These are phyloP conservation scores for Tulasnella sp. DNA, from an alignment of 768 basidiomycete species.

Conservation along the genomic window DNA sequence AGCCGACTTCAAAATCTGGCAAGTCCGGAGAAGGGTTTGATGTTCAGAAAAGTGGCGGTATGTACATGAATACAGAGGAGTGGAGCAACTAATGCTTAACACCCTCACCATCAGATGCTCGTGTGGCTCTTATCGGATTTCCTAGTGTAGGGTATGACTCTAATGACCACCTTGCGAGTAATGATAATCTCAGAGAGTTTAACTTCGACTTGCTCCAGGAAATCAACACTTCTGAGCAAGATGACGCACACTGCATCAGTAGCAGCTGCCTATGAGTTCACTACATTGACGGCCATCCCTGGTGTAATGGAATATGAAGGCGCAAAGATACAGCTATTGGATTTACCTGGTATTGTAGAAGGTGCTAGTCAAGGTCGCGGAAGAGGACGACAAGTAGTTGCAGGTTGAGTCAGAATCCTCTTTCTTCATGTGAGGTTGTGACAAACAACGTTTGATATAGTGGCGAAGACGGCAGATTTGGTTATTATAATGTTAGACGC, in stretches of 20 bases:
- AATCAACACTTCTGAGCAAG: slow-evolving; percentile 88
- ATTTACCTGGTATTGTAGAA: slow-evolving; percentile 92
- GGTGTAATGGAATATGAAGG: slow-evolving; percentile 96
- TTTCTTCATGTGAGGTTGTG: not conserved
- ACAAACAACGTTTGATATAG: slow-evolving; percentile 28
- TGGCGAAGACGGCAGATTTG: slow-evolving; percentile 83
- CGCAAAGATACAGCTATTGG: slow-evolving; percentile 81
- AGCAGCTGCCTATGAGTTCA: slow-evolving; percentile 90
- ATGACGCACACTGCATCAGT: slow-evolving; percentile 83
- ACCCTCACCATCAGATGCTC: slow-evolving; percentile 41
- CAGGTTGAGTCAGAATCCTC: slow-evolving; percentile 38
- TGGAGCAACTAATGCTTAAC: not conserved
- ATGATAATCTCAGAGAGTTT: slow-evolving; percentile 3
- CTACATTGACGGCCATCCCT: slow-evolving; percentile 82
- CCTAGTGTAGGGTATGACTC: slow-evolving; percentile 82
- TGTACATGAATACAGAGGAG: not conserved
- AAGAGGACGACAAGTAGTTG: slow-evolving; percentile 90
- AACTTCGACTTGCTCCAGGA: slow-evolving; percentile 19
- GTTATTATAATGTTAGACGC: slow-evolving; percentile 90
- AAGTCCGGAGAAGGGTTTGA: slow-evolving; percentile 71
- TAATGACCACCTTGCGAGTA: slow-evolving; percentile 12
- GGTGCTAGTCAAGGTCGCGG: slow-evolving; percentile 84
- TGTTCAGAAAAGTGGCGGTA: slow-evolving; percentile 62
- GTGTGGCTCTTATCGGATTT: slow-evolving; percentile 88
- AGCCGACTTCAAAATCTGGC: slow-evolving; percentile 72